Conservation (phyloP, 2,329 filamentous ascomycete genomes). For the Dactylellina cionopaga region DNA sequence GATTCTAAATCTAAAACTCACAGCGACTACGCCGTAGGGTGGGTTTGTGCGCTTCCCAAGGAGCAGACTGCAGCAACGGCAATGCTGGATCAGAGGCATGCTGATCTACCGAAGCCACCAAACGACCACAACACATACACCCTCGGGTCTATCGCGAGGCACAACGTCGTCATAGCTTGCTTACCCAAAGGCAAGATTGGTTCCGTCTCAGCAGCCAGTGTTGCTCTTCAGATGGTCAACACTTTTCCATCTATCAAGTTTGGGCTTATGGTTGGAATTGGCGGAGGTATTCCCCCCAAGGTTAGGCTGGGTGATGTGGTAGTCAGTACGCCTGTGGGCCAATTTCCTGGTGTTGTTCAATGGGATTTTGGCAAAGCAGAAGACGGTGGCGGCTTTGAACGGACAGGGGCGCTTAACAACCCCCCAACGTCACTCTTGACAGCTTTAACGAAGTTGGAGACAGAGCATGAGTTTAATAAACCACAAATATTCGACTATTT, state of each 20-base stretch:
- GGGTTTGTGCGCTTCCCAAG: slow-evolving; percentile 51
- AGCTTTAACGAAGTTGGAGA: slow-evolving; percentile 1
- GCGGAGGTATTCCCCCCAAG: slow-evolving; percentile 56
- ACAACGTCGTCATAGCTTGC: slow-evolving; percentile 60
- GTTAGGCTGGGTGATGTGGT: slow-evolving; percentile 38
- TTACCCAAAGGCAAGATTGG: slow-evolving; percentile 59
- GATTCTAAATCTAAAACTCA: too few relatives aligned
- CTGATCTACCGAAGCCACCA: slow-evolving; percentile 8
- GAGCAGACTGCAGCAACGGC: slow-evolving; percentile 50
- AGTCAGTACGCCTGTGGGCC: background rate
- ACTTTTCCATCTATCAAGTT: slow-evolving; percentile 60
- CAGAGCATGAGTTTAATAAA: background rate
- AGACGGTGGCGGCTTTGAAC: background rate
- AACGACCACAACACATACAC: slow-evolving; percentile 55
- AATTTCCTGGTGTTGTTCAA: background rate
- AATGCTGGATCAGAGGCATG: slow-evolving; percentile 55
- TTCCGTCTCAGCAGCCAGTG: slow-evolving; percentile 58
- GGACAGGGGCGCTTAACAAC: background rate
- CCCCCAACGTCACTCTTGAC: background rate
- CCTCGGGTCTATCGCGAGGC: slow-evolving; percentile 56
- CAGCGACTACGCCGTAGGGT: slow-evolving; percentile 39
- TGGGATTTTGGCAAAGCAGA: slow-evolving; percentile 19
- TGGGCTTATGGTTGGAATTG: slow-evolving; percentile 63
- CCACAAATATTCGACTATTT: background rate
- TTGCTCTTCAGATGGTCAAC: slow-evolving; percentile 58